These are phyloP conservation scores for Schizothecium vesticola DNA, from an alignment of 495 filamentous ascomycete species.

Conservation along the genomic window DNA sequence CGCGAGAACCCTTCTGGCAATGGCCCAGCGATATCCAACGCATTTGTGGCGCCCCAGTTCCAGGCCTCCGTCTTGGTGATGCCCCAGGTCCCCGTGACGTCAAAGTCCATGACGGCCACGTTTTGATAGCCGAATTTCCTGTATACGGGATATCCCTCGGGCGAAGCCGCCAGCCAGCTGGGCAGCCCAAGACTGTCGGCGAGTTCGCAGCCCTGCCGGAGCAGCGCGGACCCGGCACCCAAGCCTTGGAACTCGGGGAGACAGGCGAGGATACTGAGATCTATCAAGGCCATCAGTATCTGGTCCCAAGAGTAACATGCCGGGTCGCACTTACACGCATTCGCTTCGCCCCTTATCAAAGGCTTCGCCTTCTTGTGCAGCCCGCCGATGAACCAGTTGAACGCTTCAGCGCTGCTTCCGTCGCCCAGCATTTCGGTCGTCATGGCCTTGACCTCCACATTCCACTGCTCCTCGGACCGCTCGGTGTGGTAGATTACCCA, in stretches of 20 bases:
- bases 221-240: slow-evolving; percentile 25
- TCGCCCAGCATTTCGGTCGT: slow-evolving; percentile 24
- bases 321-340: slow-evolving; percentile 19
- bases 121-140: slow-evolving; percentile 23
- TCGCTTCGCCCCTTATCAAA: slow-evolving; percentile 22
- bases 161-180: slow-evolving; percentile 22
- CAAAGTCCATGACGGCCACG: slow-evolving; percentile 20
- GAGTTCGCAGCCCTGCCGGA: slow-evolving; percentile 21
- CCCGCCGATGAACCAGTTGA: slow-evolving; percentile 22
- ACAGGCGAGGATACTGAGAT: slow-evolving; percentile 21
- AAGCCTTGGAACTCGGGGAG: slow-evolving; percentile 18
- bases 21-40: slow-evolving; percentile 17
- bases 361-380: slow-evolving; percentile 14
- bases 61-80: slow-evolving; percentile 5
- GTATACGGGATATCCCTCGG: slow-evolving; percentile 25
- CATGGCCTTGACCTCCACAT: not conserved
- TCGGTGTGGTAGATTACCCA: slow-evolving; percentile 20
- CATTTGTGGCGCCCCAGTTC: slow-evolving; percentile 24
- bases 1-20: slow-evolving; percentile 19
- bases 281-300: slow-evolving; percentile 2
- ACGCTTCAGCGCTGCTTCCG: slow-evolving; percentile 14
- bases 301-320: not conserved
- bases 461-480: slow-evolving; percentile 27
- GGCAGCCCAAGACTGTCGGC: slow-evolving; percentile 26
- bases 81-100: slow-evolving; percentile 21